These are phyloP conservation scores for Podaxis sp. DNA, from an alignment of 768 basidiomycete species.

Conservation along the genomic window DNA sequence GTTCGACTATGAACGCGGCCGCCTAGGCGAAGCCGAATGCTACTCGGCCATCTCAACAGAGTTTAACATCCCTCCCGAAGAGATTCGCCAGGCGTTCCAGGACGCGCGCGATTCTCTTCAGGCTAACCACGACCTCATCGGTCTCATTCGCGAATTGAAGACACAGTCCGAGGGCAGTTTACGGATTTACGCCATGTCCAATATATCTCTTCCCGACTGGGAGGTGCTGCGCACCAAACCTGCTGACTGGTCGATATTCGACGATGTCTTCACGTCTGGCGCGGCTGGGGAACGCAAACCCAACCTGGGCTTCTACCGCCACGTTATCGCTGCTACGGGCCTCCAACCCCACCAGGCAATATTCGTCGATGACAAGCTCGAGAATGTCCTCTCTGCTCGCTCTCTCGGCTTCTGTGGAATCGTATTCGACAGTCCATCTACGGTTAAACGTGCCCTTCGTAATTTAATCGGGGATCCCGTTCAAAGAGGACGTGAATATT, in stretches of 20 bases:
- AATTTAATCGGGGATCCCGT: constrained; percentile 50
- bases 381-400: constrained; percentile 57
- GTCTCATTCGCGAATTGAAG: constrained; percentile 47
- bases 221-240: constrained; percentile 42
- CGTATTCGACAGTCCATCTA: constrained; percentile 41
- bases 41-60: constrained; percentile 40
- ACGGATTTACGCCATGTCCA: constrained; percentile 56
- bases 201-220: constrained; percentile 56
- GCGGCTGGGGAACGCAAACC: constrained; percentile 55
- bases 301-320: constrained; percentile 51
- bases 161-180: constrained; percentile 31
- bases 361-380: constrained; percentile 61
- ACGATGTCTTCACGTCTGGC: constrained; percentile 52
- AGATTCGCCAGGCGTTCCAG: constrained; percentile 44
- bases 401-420: constrained; percentile 58
- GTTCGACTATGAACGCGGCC: constrained; percentile 55
- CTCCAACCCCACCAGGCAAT: constrained; percentile 47
- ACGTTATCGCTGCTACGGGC: constrained; percentile 44
- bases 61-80: constrained; percentile 35
- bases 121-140: constrained; percentile 43
- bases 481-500: constrained; percentile 39
- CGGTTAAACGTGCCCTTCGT: constrained; percentile 45
- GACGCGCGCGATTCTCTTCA: constrained; percentile 48
- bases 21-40: constrained; percentile 41
- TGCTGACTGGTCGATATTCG: constrained; percentile 50